Evolutionary conservation across 2,329 filamentous ascomycete species (phyloP), one percentile per base, ranked within the genome.

Genomic region (Penicillium sp.): DNA sequence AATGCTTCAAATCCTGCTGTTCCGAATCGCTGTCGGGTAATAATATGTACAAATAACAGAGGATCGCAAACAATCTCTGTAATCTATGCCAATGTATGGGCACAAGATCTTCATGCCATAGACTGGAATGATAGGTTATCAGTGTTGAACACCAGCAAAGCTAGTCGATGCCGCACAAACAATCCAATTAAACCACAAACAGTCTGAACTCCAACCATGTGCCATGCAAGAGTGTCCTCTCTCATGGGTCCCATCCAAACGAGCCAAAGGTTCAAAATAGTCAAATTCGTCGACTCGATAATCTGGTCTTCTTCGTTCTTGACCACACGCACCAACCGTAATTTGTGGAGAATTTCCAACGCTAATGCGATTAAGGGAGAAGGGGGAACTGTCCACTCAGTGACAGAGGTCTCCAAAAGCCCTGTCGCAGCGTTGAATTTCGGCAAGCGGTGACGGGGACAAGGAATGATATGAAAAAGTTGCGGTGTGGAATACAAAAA

Each of bases 401-500:
- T 95, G 46, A 91, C 84, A 47, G 91, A 96, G 10, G 91, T 90
- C 71, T 98, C 93, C 63, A 98, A 82, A 21, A 96, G 79, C 10
- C 92, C 93, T 4, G 90, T 91, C 56, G 89, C 84, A 51, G 89
- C 84, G 75, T 96, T 96, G 82, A 96, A 96, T 56, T 85, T 86
- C 21, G 95, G 95, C 43, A 99, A 82, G 59, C 95, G 87, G 79
- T 99, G 95, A 66, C 95, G 87, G 31, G 95, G 95, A 72, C 95
- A 99, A 16, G 93, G 93, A 50, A 99, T 84, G 41, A 99, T 71
- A 54, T 90, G 88, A 74, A 97, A 96, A 49, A 99, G 82, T 73
- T 99, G 95, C 6, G 95, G 95, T 1, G 85, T 86, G 39, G 93
- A 97, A 79, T 98, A 99, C 63, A 93, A 71, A 72, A 98, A 98